Conservation (phyloP, 73 alveolate species). For the Paraurostyla sp. region DNA sequence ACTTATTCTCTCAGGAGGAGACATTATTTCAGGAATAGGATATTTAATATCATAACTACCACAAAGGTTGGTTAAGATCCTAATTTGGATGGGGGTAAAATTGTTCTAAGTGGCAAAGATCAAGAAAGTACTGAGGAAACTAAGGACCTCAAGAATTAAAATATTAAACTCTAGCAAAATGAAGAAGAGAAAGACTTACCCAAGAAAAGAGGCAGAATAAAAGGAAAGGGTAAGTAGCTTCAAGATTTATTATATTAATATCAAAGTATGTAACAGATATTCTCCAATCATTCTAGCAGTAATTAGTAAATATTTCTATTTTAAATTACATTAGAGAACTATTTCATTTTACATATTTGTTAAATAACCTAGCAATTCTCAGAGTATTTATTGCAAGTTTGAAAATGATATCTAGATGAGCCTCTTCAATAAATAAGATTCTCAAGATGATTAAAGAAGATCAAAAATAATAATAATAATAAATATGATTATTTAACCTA, state of each 20-base stretch:
- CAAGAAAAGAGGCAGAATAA: slow-evolving; percentile 28
- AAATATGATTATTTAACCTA: slow-evolving; percentile 73
- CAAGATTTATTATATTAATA: slow-evolving; percentile 19
- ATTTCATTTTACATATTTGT: too few relatives aligned
- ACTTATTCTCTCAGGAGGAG: too few relatives aligned
- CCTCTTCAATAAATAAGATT: neutral
- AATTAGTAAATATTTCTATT: neutral
- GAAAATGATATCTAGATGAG: neutral
- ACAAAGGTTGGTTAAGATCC: neutral
- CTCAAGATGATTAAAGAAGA: neutral
- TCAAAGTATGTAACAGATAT: neutral
- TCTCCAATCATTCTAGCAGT: neutral
- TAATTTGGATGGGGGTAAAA: neutral
- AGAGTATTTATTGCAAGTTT: neutral
- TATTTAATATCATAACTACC: neutral
- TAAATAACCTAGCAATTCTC: neutral
- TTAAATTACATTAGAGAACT: neutral
- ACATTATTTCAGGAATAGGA: too few relatives aligned
- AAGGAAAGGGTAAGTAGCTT: slow-evolving; percentile 44
- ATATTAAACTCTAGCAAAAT: neutral
- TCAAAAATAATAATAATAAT: slow-evolving; percentile 38
- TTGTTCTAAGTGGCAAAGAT: neutral
- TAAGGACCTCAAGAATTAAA: neutral
- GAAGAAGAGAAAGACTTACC: slow-evolving; percentile 27
- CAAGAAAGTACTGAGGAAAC: neutral